Percentiles rank a stretch among this genome's conserved stretches.
These are phyloP conservation scores for Pholiota molesta DNA, from an alignment of 768 basidiomycete genomes.

Conservation along the genomic window DNA sequence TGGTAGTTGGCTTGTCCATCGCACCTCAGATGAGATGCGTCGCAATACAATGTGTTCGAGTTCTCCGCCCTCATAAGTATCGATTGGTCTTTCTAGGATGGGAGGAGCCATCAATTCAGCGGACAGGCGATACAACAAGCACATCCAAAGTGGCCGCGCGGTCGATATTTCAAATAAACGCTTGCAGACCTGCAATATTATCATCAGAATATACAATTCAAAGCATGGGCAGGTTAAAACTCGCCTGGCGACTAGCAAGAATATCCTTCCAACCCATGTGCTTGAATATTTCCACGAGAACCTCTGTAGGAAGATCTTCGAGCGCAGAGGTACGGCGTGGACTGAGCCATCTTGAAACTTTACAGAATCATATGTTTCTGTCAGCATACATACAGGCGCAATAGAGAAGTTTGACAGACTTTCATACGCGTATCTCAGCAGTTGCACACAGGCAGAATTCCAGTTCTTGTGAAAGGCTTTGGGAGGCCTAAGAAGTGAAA, in stretches of 20 bases:
- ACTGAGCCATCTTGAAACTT: background rate
- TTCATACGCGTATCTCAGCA: background rate
- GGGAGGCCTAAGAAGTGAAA: background rate
- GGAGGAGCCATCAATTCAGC: background rate
- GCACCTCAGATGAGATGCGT: background rate
- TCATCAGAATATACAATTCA: no score
- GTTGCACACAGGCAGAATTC: no score
- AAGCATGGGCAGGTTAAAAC: no score
- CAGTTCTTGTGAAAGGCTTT: background rate
- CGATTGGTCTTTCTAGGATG: background rate
- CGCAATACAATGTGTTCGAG: background rate
- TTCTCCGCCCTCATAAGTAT: background rate
- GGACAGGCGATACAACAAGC: background rate
- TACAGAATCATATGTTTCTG: background rate
- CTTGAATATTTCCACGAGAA: background rate
- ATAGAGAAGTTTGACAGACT: background rate
- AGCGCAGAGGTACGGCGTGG: background rate
- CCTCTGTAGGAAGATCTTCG: background rate
- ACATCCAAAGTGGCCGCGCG: background rate
- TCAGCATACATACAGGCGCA: background rate
- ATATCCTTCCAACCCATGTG: background rate
- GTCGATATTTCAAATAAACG: background rate
- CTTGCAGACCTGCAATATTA: background rate
- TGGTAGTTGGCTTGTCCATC: background rate
- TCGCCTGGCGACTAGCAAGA: background rate